These are phyloP conservation scores for Platanthera guangdongensis DNA, from an alignment of 106 monocot species.

Conservation along the genomic window DNA sequence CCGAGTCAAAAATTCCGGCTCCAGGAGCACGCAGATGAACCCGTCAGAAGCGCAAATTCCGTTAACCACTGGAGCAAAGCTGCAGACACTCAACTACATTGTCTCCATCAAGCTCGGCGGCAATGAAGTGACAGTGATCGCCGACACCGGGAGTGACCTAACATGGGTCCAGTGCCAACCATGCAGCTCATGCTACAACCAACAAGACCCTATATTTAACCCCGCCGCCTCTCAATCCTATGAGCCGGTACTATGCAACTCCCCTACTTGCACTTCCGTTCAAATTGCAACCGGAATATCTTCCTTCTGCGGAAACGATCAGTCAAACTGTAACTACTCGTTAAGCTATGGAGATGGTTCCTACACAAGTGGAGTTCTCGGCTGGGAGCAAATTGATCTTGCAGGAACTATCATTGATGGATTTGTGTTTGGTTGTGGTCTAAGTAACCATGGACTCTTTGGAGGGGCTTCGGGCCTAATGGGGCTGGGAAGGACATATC, in stretches of 20 bases:
- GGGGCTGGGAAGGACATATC: constrained; percentile 51
- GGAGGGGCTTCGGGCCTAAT: constrained; percentile 57
- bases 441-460: constrained; percentile 52
- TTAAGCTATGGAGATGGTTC: constrained; percentile 70
- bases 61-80: constrained; percentile 46
- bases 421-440: constrained; percentile 71
- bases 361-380: constrained; percentile 43
- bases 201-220: constrained; percentile 58
- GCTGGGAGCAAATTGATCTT: constrained; percentile 26
- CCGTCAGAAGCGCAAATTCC: constrained; percentile 34
- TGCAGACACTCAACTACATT: constrained; percentile 78
- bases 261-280: constrained; percentile 35
- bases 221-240: constrained; percentile 55
- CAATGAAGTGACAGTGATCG: constrained; percentile 14
- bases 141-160: constrained; percentile 15
- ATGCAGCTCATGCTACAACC: constrained; percentile 57
- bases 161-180: constrained; percentile 30
- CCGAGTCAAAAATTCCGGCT: constrained; percentile 6
- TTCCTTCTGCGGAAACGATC: constrained; percentile 8
- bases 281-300: constrained; percentile 22
- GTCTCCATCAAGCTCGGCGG: constrained; percentile 41
- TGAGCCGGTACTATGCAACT: constrained; percentile 36
- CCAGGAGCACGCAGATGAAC: background rate
- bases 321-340: constrained; percentile 35
- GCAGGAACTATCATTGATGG: constrained; percentile 22